Evolutionary conservation across 768 basidiomycete genomes (phyloP).

Genomic region (Lentinula sp.): DNA sequence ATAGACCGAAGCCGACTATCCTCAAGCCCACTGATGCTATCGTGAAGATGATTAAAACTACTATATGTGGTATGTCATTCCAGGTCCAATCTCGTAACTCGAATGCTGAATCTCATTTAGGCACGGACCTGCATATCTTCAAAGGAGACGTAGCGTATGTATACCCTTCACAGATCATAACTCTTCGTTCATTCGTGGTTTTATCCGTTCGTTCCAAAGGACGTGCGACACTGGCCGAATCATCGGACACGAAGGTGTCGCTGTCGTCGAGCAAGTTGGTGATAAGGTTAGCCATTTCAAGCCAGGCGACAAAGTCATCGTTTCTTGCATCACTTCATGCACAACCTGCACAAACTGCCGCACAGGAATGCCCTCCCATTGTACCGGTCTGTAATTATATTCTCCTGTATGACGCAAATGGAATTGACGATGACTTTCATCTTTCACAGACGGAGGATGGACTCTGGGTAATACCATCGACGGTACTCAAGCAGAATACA

Average conservation of each 20-base stretch:
- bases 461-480: conserved; percentile 17
- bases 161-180: neutral
- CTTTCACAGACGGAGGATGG: conserved; percentile 14
- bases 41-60: conserved; percentile 14
- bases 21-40: conserved; percentile 14
- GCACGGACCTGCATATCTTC: conserved; percentile 30
- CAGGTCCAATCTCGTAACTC: neutral
- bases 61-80: conserved; percentile 15
- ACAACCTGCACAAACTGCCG: conserved; percentile 13
- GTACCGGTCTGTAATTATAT: neutral
- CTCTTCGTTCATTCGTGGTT: neutral
- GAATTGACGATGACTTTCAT: conserved; percentile 7
- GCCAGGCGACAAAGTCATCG: conserved; percentile 17
- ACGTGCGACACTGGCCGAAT: conserved; percentile 20
- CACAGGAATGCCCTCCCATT: conserved; percentile 14
- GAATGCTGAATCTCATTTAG: conserved; percentile 8
- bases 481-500: conserved; percentile 18
- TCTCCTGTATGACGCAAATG: neutral
- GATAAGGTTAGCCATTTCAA: conserved; percentile 23
- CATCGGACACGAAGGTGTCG: conserved; percentile 34
- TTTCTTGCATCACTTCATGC: conserved; percentile 16
- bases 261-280: conserved; percentile 25
- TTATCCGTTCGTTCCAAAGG: neutral
- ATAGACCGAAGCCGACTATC: conserved; percentile 13
- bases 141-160: conserved; percentile 17